phyloP scores from a whole-genome alignment of 1,284 basidiomycete genomes.

The Coriolopsis trogii region DNA sequence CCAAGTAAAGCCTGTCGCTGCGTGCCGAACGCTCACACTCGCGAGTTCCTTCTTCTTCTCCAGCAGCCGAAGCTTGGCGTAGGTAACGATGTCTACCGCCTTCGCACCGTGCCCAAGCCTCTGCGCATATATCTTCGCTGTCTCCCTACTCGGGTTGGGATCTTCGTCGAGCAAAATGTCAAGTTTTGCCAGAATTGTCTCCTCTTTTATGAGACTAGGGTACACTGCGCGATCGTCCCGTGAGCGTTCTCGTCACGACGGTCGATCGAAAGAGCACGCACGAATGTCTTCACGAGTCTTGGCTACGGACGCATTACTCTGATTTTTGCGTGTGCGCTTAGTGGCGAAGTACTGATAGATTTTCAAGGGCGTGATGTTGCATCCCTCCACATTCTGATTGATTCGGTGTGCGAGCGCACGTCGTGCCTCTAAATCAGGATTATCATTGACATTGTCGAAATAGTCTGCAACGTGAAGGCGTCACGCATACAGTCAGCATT shows the following conservation, averaged over 20 bases:
- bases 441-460: background rate
- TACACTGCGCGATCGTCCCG: constrained; percentile 6
- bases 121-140: constrained; percentile 12
- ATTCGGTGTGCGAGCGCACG: too few relatives aligned
- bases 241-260: too few relatives aligned
- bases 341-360: too few relatives aligned
- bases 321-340: too few relatives aligned
- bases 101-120: constrained; percentile 3
- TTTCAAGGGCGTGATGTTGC: too few relatives aligned
- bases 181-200: too few relatives aligned
- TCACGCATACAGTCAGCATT: too few relatives aligned
- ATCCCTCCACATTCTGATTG: too few relatives aligned
- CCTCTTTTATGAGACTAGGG: constrained; percentile 11
- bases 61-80: constrained; percentile 8
- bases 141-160: constrained; percentile 1
- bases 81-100: constrained; percentile 10
- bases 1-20: background rate
- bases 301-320: background rate
- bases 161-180: constrained; percentile 1
- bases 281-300: constrained; percentile 4
- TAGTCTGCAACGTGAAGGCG: too few relatives aligned
- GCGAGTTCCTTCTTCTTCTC: background rate
- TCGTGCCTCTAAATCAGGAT: too few relatives aligned
- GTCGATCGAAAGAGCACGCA: background rate
- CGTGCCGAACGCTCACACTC: background rate